phyloP scores from a whole-genome alignment of 148 eudicot genomes.

The Pharnaceum exiguum region DNA sequence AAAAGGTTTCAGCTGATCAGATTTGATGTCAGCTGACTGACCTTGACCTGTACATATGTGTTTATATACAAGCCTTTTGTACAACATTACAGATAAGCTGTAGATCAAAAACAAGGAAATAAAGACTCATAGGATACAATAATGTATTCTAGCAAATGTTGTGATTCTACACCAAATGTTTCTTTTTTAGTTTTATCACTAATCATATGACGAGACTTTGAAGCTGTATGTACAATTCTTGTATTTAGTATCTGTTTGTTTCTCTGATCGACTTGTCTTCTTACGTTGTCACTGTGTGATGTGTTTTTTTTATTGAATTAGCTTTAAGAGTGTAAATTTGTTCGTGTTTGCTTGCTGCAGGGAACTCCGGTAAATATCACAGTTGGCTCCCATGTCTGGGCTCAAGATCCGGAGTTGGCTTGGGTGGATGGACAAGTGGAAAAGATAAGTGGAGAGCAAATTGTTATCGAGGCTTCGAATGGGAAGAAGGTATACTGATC shows the following conservation, averaged over 20 bases:
- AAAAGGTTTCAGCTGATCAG: background rate
- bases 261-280: background rate
- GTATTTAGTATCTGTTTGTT: background rate
- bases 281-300: background rate
- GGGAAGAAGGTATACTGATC: conserved; percentile 49
- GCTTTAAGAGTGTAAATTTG: background rate
- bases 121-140: too few relatives aligned
- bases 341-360: conserved; percentile 41
- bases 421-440: conserved; percentile 77
- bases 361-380: conserved; percentile 79
- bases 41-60: background rate
- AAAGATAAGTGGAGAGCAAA: conserved; percentile 55
- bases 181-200: background rate
- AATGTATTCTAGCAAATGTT: too few relatives aligned
- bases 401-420: conserved; percentile 57
- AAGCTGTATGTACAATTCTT: too few relatives aligned
- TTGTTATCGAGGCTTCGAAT: conserved; percentile 57
- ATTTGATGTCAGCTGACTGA: background rate
- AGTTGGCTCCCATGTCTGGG: conserved; percentile 90
- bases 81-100: background rate
- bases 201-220: background rate
- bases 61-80: background rate
- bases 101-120: background rate
- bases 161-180: too few relatives aligned
- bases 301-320: background rate